Evolutionary conservation across 1,284 basidiomycete genomes (phyloP).

Genomic region (Dichomitus squalens): DNA sequence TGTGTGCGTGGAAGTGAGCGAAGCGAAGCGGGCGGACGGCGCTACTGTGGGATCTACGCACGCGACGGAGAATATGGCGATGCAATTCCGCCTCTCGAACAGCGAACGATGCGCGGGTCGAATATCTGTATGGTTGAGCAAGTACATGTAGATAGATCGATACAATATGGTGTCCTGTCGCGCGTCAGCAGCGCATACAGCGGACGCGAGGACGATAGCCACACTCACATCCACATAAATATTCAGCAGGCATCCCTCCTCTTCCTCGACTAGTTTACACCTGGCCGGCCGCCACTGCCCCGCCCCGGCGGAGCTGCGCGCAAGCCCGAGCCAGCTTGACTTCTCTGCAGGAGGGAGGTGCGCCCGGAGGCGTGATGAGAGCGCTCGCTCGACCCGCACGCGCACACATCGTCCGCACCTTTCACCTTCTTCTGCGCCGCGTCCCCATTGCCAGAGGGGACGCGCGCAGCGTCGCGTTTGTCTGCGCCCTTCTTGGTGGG

Average conservation of each 20-base stretch:
- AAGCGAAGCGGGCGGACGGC: conserved; percentile 1
- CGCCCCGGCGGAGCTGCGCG: conserved; percentile 47
- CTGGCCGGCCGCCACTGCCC: conserved; percentile 73
- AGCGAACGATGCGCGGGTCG: conserved; percentile 69
- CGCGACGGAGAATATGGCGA: conserved; percentile 68
- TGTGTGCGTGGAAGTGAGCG: conserved; percentile 27
- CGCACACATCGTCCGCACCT: conserved; percentile 43
- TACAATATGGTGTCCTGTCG: conserved; percentile 68
- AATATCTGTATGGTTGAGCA: conserved; percentile 74
- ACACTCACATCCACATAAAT: conserved; percentile 70
- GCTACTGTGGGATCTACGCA: conserved; percentile 33
- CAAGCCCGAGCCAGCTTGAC: conserved; percentile 69
- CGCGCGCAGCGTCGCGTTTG: conserved; percentile 52
- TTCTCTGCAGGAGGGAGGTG: conserved; percentile 51
- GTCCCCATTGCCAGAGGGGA: conserved; percentile 30
- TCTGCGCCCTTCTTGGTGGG: conserved; percentile 49
- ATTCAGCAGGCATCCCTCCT: conserved; percentile 63
- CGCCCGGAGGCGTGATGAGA: conserved; percentile 4
- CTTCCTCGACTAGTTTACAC: conserved; percentile 71
- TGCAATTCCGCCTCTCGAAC: conserved; percentile 69
- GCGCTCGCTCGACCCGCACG: neutral
- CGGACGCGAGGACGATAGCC: neutral
- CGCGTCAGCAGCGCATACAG: conserved; percentile 15
- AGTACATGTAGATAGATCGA: conserved; percentile 71
- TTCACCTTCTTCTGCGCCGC: conserved; percentile 56